phyloP scores from a whole-genome alignment of 768 basidiomycete genomes.

The Hortiboletus flavorubellus region DNA sequence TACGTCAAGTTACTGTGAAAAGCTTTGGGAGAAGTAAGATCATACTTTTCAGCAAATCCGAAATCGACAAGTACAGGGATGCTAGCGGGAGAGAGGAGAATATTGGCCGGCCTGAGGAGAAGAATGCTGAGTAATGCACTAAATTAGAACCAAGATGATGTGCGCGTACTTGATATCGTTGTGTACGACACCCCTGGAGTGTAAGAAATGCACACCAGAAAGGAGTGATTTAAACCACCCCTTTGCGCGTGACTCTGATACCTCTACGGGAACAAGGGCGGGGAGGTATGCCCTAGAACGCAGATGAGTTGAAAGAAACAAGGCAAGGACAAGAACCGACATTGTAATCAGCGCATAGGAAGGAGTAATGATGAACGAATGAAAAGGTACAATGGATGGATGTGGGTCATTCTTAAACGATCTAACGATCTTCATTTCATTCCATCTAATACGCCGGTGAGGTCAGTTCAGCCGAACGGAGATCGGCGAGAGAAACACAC shows the following conservation, averaged over 20 bases:
- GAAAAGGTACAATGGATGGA: conserved; percentile 89
- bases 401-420: conserved; percentile 82
- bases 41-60: conserved; percentile 91
- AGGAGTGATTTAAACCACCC: conserved; percentile 82
- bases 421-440: conserved; percentile 95
- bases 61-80: conserved; percentile 93
- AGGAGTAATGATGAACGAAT: conserved; percentile 91
- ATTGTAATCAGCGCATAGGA: conserved; percentile 90
- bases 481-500: conserved; percentile 40
- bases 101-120: conserved; percentile 77
- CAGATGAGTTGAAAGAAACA: conserved; percentile 5
- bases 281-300: conserved; percentile 76
- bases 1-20: conserved; percentile 83
- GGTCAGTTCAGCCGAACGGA: conserved; percentile 2
- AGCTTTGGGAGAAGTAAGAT: conserved; percentile 54
- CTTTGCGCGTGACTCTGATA: conserved; percentile 72
- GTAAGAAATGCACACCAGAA: conserved; percentile 81
- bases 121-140: background rate
- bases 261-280: conserved; percentile 83
- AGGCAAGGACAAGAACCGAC: conserved; percentile 44
- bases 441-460: conserved; percentile 60
- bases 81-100: conserved; percentile 74
- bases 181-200: conserved; percentile 80
- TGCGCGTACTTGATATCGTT: conserved; percentile 86
- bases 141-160: background rate